Percentiles rank a stretch among this genome's conserved stretches.
These are phyloP conservation scores for Globisporangium splendens DNA, from an alignment of 352 stramenopile genomes.

Conservation along the genomic window DNA sequence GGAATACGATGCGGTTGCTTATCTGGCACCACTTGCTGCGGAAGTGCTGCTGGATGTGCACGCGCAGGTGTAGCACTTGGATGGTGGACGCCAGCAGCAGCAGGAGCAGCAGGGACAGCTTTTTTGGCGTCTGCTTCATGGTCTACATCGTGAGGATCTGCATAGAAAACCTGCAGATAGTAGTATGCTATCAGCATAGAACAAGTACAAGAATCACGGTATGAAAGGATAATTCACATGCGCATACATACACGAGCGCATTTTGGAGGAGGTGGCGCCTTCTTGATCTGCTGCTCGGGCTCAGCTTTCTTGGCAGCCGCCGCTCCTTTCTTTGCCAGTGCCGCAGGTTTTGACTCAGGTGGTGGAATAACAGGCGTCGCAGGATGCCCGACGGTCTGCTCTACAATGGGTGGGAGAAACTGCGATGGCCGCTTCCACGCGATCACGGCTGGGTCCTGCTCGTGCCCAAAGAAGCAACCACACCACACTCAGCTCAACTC, in stretches of 20 bases:
- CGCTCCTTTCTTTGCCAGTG: constrained; percentile 33
- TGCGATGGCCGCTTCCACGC: constrained; percentile 65
- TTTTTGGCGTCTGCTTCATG: constrained; percentile 18
- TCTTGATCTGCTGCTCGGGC: constrained; percentile 35
- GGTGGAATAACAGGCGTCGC: constrained; percentile 14
- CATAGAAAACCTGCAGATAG: constrained; percentile 23
- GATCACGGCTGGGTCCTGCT: constrained; percentile 13
- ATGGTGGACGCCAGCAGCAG: background rate
- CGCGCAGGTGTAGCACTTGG: background rate
- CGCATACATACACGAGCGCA: constrained; percentile 37
- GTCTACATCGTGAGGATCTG: constrained; percentile 19
- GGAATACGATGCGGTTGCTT: constrained; percentile 26
- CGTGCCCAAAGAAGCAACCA: background rate
- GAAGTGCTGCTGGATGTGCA: background rate
- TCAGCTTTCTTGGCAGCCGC: constrained; percentile 30
- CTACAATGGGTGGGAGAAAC: constrained; percentile 49
- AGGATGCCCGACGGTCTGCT: constrained; percentile 16
- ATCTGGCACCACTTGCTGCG: constrained; percentile 4
- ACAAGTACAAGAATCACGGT: background rate
- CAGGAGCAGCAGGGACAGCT: background rate
- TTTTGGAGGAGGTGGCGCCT: constrained; percentile 25
- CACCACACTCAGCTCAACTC: background rate
- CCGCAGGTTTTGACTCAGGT: constrained; percentile 23
- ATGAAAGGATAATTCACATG: background rate
- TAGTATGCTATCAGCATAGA: background rate